A percentile compares a stretch with the other conserved stretches of the same genome.
phyloP scores from a whole-genome alignment of 768 basidiomycete genomes.

The Leccinum arenicola region DNA sequence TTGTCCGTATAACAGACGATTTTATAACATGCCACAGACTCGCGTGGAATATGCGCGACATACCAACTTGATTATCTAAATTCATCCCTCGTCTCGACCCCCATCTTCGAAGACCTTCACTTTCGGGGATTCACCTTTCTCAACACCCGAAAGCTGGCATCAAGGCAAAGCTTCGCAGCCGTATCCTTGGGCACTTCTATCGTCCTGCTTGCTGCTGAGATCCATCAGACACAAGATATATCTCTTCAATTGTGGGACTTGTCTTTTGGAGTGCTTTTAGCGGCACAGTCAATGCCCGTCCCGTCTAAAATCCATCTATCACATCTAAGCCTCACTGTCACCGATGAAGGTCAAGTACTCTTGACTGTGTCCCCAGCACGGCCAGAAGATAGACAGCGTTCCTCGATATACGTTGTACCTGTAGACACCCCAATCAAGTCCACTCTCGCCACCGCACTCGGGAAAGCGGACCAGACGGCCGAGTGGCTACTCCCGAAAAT shows the following conservation, averaged over 20 bases:
- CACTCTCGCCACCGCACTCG: slow-evolving; percentile 62
- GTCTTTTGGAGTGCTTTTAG: slow-evolving; percentile 62
- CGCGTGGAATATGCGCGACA: slow-evolving; percentile 42
- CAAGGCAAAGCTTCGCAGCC: slow-evolving; percentile 31
- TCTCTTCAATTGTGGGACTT: slow-evolving; percentile 66
- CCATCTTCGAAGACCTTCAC: slow-evolving; percentile 20
- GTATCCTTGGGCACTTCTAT: slow-evolving; percentile 56
- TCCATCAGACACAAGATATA: slow-evolving; percentile 38
- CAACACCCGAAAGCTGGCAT: slow-evolving; percentile 6
- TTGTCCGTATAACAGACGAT: not conserved
- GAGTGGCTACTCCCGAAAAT: slow-evolving; percentile 41
- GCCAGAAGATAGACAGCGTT: slow-evolving; percentile 28
- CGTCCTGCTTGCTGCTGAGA: slow-evolving; percentile 50
- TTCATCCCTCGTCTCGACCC: slow-evolving; percentile 24
- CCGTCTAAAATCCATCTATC: slow-evolving; percentile 41
- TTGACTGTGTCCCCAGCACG: slow-evolving; percentile 42
- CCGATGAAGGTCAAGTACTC: slow-evolving; percentile 47
- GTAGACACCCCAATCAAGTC: slow-evolving; percentile 50
- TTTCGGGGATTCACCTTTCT: slow-evolving; percentile 20
- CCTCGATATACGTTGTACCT: slow-evolving; percentile 61
- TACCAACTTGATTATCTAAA: slow-evolving; percentile 31
- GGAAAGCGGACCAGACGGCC: slow-evolving; percentile 42
- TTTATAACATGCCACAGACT: slow-evolving; percentile 32
- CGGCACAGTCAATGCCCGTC: slow-evolving; percentile 48
- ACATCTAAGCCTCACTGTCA: slow-evolving; percentile 29